Conservation (phyloP, 1,284 basidiomycete genomes). For the Trametes pubescens region DNA sequence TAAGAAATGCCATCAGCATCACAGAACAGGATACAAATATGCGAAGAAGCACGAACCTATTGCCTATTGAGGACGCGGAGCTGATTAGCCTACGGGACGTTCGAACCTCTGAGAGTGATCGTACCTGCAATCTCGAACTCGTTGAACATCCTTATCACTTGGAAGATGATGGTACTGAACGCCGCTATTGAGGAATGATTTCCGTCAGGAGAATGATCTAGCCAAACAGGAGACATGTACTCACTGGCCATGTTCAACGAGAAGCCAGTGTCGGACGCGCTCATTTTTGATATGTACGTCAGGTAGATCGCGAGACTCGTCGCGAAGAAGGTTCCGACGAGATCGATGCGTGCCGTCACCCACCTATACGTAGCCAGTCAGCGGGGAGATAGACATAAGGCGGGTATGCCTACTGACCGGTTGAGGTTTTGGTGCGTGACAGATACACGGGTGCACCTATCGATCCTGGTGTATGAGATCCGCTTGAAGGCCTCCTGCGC, state of each 20-base stretch:
- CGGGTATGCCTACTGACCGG: constrained; percentile 41
- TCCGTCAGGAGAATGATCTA: not conserved
- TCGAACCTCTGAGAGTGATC: constrained; percentile 4
- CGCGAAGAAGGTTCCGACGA: constrained; percentile 58
- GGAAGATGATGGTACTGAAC: constrained; percentile 64
- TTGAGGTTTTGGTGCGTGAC: constrained; percentile 61
- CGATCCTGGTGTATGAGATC: constrained; percentile 53
- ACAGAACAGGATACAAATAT: constrained; percentile 2
- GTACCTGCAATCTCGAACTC: constrained; percentile 64
- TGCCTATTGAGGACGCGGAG: constrained; percentile 46
- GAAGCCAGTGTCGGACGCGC: constrained; percentile 56
- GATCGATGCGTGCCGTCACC: constrained; percentile 61
- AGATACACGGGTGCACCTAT: constrained; percentile 54
- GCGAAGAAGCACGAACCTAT: constrained; percentile 48
- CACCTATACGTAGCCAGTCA: constrained; percentile 48
- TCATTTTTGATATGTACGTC: constrained; percentile 51
- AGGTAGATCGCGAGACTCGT: constrained; percentile 60
- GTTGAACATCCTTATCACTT: constrained; percentile 61
- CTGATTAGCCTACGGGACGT: constrained; percentile 6
- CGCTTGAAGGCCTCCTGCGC: constrained; percentile 54
- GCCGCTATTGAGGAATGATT: constrained; percentile 45
- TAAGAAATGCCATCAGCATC: not conserved
- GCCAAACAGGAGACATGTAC: constrained; percentile 6
- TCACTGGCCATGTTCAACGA: constrained; percentile 57
- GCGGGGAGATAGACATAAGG: not conserved